phyloP scores from a whole-genome alignment of 2,329 filamentous ascomycete genomes.

The Neofusicoccum parvum region DNA sequence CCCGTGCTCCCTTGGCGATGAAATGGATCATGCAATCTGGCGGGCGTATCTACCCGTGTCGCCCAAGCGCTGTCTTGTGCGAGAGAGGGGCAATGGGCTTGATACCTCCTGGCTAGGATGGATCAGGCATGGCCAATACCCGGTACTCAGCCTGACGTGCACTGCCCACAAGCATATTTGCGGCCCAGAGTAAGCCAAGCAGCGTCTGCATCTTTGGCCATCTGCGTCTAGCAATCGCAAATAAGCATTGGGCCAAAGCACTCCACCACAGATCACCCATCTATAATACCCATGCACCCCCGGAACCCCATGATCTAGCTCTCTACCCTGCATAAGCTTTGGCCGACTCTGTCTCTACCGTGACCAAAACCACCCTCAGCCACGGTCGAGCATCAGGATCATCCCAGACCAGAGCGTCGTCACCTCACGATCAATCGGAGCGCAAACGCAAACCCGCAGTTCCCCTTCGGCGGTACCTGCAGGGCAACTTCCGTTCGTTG shows the following conservation, averaged over 20 bases:
- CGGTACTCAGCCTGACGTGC: slow-evolving; percentile 8
- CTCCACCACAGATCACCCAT: neutral
- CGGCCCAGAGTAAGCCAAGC: neutral
- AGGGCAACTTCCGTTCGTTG: slow-evolving; percentile 17
- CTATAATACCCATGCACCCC: slow-evolving; percentile 18
- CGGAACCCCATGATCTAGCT: slow-evolving; percentile 6
- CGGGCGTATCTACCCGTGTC: slow-evolving; percentile 2
- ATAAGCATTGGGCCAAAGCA: slow-evolving; percentile 10
- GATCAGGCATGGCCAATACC: slow-evolving; percentile 8
- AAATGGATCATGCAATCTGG: slow-evolving; percentile 16
- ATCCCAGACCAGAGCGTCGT: slow-evolving; percentile 2
- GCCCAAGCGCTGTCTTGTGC: slow-evolving; percentile 5
- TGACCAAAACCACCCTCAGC: slow-evolving; percentile 2
- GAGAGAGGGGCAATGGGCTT: slow-evolving; percentile 8
- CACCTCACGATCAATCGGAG: slow-evolving; percentile 12
- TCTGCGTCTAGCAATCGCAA: slow-evolving; percentile 14
- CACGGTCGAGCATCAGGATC: slow-evolving; percentile 16
- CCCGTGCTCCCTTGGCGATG: slow-evolving; percentile 15
- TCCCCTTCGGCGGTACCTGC: slow-evolving; percentile 14
- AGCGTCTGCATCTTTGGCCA: neutral
- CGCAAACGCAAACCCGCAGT: slow-evolving; percentile 18
- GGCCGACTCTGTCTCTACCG: slow-evolving; percentile 14
- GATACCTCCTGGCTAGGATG: neutral
- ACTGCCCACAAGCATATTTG: neutral
- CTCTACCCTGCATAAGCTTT: slow-evolving; percentile 1